A percentile compares a stretch with the other conserved stretches of the same genome.
Evolutionary conservation across 1,139 yeast species (phyloP).

Genomic region (Saccharomyces hybrid): DNA sequence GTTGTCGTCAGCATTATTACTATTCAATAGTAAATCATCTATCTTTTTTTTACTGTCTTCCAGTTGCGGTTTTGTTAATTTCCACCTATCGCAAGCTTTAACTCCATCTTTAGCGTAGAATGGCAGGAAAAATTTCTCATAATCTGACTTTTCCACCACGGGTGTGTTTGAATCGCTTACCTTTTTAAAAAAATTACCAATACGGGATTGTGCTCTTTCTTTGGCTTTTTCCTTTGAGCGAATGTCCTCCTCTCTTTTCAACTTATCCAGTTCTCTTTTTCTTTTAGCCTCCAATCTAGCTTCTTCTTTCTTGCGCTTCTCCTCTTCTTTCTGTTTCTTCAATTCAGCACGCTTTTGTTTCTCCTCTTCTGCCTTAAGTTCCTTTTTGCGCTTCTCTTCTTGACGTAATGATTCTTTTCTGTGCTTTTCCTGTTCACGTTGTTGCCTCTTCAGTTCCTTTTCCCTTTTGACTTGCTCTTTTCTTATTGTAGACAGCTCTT

Average conservation of each 20-base stretch:
- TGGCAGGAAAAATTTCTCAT: constrained; percentile 27
- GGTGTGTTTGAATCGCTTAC: constrained; percentile 19
- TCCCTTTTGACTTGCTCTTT: constrained; percentile 16
- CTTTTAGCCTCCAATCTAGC: constrained; percentile 23
- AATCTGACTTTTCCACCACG: constrained; percentile 19
- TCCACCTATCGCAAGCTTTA: constrained; percentile 10
- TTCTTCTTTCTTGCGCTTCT: constrained; percentile 17
- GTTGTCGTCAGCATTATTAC: neutral
- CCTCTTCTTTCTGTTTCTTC: constrained; percentile 28
- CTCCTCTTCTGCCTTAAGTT: constrained; percentile 32
- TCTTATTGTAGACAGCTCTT: constrained; percentile 17
- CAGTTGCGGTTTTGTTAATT: constrained; percentile 7
- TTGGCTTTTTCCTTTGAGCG: constrained; percentile 24
- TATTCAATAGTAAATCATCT: constrained; percentile 13
- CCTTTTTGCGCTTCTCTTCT: constrained; percentile 29
- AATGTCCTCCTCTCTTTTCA: constrained; percentile 27
- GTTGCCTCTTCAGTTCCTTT: constrained; percentile 32
- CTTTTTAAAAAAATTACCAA: constrained; percentile 47
- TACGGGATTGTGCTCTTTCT: constrained; percentile 44
- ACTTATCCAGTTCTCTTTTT: constrained; percentile 23
- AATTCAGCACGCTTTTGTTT: constrained; percentile 29
- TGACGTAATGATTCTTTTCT: constrained; percentile 34
- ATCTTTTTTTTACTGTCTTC: constrained; percentile 14
- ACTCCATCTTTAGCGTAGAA: constrained; percentile 30
- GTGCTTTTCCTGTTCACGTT: constrained; percentile 29